Conservation (phyloP, 257 asterid genomes). For the Solanum raphanifolium region DNA sequence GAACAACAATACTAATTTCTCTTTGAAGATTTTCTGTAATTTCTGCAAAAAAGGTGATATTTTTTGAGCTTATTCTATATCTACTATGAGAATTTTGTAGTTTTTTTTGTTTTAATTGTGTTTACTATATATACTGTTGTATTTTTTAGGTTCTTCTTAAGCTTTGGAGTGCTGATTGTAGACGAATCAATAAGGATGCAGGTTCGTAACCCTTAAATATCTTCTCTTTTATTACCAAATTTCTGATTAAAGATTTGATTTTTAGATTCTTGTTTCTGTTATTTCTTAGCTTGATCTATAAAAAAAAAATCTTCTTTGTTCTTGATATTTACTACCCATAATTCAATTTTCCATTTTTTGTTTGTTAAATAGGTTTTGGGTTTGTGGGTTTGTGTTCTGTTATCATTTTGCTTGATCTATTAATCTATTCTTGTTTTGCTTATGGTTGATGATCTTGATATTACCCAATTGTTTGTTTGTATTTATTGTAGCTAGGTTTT, state of each 20-base stretch:
- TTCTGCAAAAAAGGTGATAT: neutral
- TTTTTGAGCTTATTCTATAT: neutral
- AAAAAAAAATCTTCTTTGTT: neutral
- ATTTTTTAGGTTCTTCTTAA: neutral
- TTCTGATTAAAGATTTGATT: neutral
- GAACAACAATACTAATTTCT: neutral
- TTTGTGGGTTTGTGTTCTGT: neutral
- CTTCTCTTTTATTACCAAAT: neutral
- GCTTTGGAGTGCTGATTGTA: neutral
- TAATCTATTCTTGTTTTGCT: neutral
- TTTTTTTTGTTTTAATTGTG: neutral
- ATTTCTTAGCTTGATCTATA: neutral
- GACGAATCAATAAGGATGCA: neutral
- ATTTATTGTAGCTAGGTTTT: neutral
- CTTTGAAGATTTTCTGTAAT: neutral
- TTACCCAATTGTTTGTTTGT: neutral
- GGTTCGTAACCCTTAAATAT: neutral
- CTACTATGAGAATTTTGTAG: neutral
- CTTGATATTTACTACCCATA: neutral
- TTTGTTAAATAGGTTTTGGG: neutral
- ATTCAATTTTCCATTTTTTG: neutral
- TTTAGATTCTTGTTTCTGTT: neutral
- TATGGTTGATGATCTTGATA: neutral
- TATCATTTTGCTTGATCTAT: neutral
- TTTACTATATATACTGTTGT: neutral